Evolutionary conservation across 352 stramenopile genomes (phyloP), one percentile per base, ranked within the genome.

Genomic region (Globisporangium megalacanthum): DNA sequence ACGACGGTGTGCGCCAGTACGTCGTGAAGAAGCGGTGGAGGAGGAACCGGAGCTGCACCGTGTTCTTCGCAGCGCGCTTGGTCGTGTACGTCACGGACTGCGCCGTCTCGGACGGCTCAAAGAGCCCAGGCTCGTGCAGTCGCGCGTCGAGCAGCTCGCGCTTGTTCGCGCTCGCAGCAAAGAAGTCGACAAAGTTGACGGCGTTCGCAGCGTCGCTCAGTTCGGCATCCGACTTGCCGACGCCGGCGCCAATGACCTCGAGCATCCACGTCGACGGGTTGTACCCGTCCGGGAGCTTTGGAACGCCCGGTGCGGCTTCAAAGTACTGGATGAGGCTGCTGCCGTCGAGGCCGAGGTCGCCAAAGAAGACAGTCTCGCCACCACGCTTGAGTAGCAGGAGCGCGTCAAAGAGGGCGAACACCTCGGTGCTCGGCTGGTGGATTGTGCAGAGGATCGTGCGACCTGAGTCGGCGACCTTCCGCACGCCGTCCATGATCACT

Each of bases 1-100:
- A 97, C 45, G 75, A 79, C 36, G 89, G 85, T 20, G 77, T 84
- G 53, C 77, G 77, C 77, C 79, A 90, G 62, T 90, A 90, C 56
- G 70, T 69, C n/a, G 60, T 64, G 41, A 76, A 72, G 54, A 86
- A 84, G 9, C 73, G 77, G 11, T 67, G 49, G 15, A 86, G 56
- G 33, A 88, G 62, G 37, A 82, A 75, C 72, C 70, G 50, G 22
- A 86, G 31, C 64, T 88, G 63, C 0, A 67, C 54, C 11, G 55
- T 41, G 41, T 66, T 59, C 10, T 37, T 72, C 8, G 88, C 72
- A 0, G 72, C 76, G 17, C 73, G 72, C 58, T 83, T 87, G 51
- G 58, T 68, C 9, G 56, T 15, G 44, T 29, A 49, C 44, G 44
- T 29, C 44, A 49, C 44, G n/a, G 44, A 10, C 19, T 31, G 44